A percentile compares a stretch with the other conserved stretches of the same genome.
phyloP scores from a whole-genome alignment of 2,329 filamentous ascomycete genomes.

The Graphilbum ipis-grandicollis region DNA sequence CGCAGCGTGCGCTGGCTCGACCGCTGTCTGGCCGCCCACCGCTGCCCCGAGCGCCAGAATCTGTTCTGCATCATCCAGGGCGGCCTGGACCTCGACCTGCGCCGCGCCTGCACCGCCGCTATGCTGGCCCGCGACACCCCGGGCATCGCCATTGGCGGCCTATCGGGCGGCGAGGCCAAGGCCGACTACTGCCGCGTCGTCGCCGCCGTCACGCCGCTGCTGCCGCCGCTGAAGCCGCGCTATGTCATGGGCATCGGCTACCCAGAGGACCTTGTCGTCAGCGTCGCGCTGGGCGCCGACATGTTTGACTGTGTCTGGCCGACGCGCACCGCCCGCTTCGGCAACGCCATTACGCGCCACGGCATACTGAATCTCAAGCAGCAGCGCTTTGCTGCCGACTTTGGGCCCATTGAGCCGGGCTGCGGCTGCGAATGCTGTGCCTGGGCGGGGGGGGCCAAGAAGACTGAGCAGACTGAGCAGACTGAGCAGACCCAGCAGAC shows the following conservation, averaged over 20 bases:
- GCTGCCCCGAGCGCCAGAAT: constrained; percentile 65
- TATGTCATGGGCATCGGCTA: constrained; percentile 99
- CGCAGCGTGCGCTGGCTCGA: constrained; percentile 92
- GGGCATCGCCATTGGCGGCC: constrained; percentile 86
- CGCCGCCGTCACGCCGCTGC: constrained; percentile 61
- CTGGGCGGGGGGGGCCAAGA: not conserved
- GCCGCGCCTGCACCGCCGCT: constrained; percentile 62
- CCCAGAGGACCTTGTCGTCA: constrained; percentile 87
- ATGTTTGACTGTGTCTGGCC: constrained; percentile 99
- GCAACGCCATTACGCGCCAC: constrained; percentile 70
- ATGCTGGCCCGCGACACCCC: constrained; percentile 89
- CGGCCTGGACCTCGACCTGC: constrained; percentile 74
- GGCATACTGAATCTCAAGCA: constrained; percentile 79
- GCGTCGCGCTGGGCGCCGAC: constrained; percentile 83
- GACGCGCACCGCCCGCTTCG: constrained; percentile 86
- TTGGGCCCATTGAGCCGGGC: constrained; percentile 63
- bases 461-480: constrained; percentile 22
- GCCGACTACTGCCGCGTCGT: constrained; percentile 84
- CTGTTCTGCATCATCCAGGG: constrained; percentile 98
- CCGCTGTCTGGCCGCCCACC: constrained; percentile 77
- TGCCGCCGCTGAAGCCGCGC: constrained; percentile 84
- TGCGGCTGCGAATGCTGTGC: constrained; percentile 71
- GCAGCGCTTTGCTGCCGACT: constrained; percentile 59
- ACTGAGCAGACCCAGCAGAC: too few relatives aligned
- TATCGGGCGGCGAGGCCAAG: constrained; percentile 92